A percentile compares a stretch with the other conserved stretches of the same genome.
These are phyloP conservation scores for Talaromyces sp. DNA, from an alignment of 2,329 filamentous ascomycete genomes.

Conservation along the genomic window DNA sequence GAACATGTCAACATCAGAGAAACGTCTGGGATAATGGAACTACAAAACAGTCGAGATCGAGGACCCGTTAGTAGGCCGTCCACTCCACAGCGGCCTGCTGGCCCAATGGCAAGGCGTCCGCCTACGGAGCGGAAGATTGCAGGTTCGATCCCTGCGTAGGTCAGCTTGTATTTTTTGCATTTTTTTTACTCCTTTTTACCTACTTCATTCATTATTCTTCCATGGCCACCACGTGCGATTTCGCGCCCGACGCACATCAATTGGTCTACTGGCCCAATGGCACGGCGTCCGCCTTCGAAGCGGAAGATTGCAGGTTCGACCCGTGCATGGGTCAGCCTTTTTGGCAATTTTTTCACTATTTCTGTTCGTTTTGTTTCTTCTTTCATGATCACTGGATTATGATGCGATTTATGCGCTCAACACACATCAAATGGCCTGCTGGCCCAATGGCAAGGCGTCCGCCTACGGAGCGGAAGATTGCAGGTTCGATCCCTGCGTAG, in stretches of 20 bases:
- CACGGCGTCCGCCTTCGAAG: slow-evolving; percentile 20
- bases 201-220: background rate
- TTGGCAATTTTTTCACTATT: background rate
- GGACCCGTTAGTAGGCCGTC: background rate
- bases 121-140: slow-evolving; percentile 21
- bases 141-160: slow-evolving; percentile 15
- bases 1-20: background rate
- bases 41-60: background rate
- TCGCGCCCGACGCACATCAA: background rate
- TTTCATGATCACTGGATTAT: background rate
- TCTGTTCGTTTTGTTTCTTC: background rate
- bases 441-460: slow-evolving; percentile 22
- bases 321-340: background rate
- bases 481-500: slow-evolving; percentile 13
- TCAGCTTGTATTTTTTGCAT: background rate
- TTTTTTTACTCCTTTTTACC: background rate
- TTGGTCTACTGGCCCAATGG: slow-evolving; percentile 18
- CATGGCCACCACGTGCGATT: too few species aligned
- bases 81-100: slow-evolving; percentile 7
- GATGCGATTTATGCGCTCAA: background rate
- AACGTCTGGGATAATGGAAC: background rate
- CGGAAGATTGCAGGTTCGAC: slow-evolving; percentile 20
- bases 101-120: slow-evolving; percentile 21
- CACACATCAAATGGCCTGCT: slow-evolving; percentile 11
- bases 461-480: slow-evolving; percentile 20